These are phyloP conservation scores for Hypsizygus ulmarius DNA, from an alignment of 1,284 basidiomycete species.

Conservation along the genomic window DNA sequence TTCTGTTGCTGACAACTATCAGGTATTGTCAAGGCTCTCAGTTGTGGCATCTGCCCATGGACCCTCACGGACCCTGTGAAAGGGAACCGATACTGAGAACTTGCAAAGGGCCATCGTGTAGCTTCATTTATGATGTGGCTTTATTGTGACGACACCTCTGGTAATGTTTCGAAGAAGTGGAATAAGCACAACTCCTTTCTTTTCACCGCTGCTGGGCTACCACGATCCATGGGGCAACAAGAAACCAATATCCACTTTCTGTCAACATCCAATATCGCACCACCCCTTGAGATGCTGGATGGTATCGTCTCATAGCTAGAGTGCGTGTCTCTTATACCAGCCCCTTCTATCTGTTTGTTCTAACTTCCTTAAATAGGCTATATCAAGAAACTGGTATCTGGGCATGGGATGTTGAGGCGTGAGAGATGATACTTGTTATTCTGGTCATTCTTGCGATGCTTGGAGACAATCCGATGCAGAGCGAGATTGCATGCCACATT, in stretches of 20 bases:
- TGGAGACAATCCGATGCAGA: constrained; percentile 47
- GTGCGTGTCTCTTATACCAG: constrained; percentile 13
- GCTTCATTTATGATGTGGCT: constrained; percentile 33
- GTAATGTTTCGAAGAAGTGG: constrained; percentile 43
- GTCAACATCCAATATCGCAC: constrained; percentile 35
- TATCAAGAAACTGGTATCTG: constrained; percentile 30
- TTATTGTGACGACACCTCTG: constrained; percentile 45
- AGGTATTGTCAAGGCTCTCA: too few species aligned
- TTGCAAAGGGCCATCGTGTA: constrained; percentile 24
- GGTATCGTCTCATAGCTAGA: constrained; percentile 25
- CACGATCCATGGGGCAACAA: constrained; percentile 17
- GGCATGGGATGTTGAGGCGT: constrained; percentile 32
- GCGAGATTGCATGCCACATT: constrained; percentile 41
- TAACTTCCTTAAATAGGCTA: constrained; percentile 14
- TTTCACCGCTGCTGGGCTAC: constrained; percentile 21
- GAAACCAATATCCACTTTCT: constrained; percentile 36
- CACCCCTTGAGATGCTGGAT: constrained; percentile 39
- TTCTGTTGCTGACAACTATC: too few species aligned
- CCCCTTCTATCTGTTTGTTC: too few species aligned
- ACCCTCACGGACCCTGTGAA: constrained; percentile 14
- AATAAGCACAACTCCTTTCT: constrained; percentile 43
- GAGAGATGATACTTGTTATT: constrained; percentile 33
- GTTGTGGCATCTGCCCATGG: constrained; percentile 17
- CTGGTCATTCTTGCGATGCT: constrained; percentile 34
- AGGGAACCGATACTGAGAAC: constrained; percentile 22